Evolutionary conservation across 768 basidiomycete species (phyloP), one percentile per base, ranked within the genome.

Genomic region (Serendipita vermifera): DNA sequence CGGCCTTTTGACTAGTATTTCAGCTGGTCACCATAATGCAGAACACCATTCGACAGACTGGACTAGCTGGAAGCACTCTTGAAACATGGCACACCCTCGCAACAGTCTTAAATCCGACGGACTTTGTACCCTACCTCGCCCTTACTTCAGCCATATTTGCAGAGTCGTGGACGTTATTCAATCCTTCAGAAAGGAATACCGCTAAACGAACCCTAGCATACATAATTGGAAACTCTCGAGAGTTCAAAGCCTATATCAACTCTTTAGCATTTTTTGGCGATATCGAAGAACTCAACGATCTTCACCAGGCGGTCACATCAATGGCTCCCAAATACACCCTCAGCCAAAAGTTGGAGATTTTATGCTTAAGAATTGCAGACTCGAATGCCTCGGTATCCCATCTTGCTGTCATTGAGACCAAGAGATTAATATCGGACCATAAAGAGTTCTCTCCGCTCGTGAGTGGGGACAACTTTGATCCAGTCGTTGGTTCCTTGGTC

Each of bases 1-100:
- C n/a, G 3, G 31, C 35, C 22, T 22, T 48, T 20, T 17, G 56
- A 6, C 32, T 31, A 55, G 39, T 31, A 2, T 29, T 29, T 6
- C 61, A 99, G 94, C 83, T 97, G 62, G 91, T 98, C 87, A 91
- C 94, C 0, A 91, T 86, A 15, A 77, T 99, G 35, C 94, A 98
- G 70, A 90, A 87, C 4, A 87, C 85, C 71, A 75, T 96, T n/a
- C 68, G 73, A 32, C 75, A 88, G 9, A 76, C 77, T 0, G 84
- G 85, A 58, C 74, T 99, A 5, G 78, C 87, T 0, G 79, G 85
- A 57, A 82, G 81, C 5, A 86, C 90, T 0, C 71, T 99, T 2
- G 72, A 78, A 31, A 85, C 81, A 35, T 98, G 92, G 91, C 68
- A 77, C 55, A 73, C 70, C 24, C 96, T 97, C 68, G 69, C 94